Evolutionary conservation across 306 rosid genomes (phyloP).

Genomic region (Lupinus albus): DNA sequence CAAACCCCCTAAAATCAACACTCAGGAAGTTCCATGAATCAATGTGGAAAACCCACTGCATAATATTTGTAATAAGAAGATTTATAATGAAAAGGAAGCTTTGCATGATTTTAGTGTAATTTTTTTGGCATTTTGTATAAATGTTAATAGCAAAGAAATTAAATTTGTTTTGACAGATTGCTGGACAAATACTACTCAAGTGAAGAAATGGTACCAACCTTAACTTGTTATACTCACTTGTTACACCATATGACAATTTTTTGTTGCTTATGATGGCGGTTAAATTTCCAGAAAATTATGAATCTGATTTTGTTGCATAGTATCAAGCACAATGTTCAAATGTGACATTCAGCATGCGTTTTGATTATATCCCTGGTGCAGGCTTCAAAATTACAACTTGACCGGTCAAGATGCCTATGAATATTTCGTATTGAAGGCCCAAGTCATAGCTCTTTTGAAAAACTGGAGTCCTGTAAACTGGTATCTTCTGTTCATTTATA

Average conservation of each 20-base stretch:
- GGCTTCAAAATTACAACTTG: conserved; percentile 69
- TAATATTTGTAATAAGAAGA: conserved; percentile 2
- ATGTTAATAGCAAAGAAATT: conserved; percentile 36
- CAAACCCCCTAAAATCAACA: too few species aligned
- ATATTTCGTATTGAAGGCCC: conserved; percentile 88
- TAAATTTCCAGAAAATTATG: conserved; percentile 18
- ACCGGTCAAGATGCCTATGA: conserved; percentile 79
- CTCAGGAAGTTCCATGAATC: too few species aligned
- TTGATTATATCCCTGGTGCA: conserved; percentile 44
- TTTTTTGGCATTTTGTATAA: conserved; percentile 5
- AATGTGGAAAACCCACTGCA: background rate
- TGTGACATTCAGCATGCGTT: conserved; percentile 2
- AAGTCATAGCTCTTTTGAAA: conserved; percentile 74
- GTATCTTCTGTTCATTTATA: conserved; percentile 52
- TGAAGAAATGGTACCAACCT: conserved; percentile 66
- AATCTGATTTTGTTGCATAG: conserved; percentile 24
- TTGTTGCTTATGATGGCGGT: conserved; percentile 18
- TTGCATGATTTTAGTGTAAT: conserved; percentile 24
- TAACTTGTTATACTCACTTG: conserved; percentile 24
- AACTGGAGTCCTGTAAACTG: conserved; percentile 95
- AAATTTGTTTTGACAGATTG: conserved; percentile 72
- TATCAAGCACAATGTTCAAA: conserved; percentile 31
- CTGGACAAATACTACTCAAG: conserved; percentile 71
- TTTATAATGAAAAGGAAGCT: conserved; percentile 6
- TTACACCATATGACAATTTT: conserved; percentile 15